A percentile compares a stretch with the other conserved stretches of the same genome.
Conservation (phyloP, 2,329 filamentous ascomycete genomes). For the Colletotrichum sp. region DNA sequence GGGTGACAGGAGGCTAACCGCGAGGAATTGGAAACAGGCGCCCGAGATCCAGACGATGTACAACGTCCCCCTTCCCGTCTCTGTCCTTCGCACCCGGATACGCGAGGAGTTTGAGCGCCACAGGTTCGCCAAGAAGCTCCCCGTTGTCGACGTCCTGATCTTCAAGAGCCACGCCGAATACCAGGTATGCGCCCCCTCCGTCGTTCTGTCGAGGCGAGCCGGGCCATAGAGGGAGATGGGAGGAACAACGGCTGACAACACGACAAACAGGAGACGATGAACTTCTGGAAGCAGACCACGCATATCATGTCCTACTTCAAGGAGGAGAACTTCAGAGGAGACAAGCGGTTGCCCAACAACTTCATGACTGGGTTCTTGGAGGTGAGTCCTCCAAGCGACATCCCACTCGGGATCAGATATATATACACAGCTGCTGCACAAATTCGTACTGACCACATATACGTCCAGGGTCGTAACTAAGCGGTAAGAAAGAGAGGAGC, state of each 20-base stretch:
- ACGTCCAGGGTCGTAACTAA: conserved; percentile 25
- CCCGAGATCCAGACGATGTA: conserved; percentile 99
- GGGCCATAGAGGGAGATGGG: background rate
- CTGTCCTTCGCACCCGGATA: conserved; percentile 88
- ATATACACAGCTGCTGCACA: background rate
- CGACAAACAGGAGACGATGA: conserved; percentile 82
- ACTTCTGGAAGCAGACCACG: conserved; percentile 97
- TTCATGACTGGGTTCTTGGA: conserved; percentile 97
- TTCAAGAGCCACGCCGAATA: conserved; percentile 93
- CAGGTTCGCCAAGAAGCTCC: conserved; percentile 88
- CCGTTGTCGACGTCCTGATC: conserved; percentile 86
- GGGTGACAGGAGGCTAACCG: background rate
- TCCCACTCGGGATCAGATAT: background rate
- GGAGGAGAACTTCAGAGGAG: conserved; percentile 77
- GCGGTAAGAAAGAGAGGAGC: background rate
- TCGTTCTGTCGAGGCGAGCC: background rate
- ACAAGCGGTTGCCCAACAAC: conserved; percentile 79
- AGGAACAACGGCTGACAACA: background rate
- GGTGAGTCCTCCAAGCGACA: conserved; percentile 57
- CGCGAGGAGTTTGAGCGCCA: conserved; percentile 97
- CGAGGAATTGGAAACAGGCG: conserved; percentile 60
- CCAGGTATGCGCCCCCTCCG: conserved; percentile 67
- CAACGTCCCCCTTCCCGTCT: conserved; percentile 86
- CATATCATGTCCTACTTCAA: conserved; percentile 98
- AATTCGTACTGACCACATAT: background rate